Evolutionary conservation across 352 stramenopile genomes (phyloP), one percentile per base, ranked within the genome.

Genomic region (Pythium biforme): DNA sequence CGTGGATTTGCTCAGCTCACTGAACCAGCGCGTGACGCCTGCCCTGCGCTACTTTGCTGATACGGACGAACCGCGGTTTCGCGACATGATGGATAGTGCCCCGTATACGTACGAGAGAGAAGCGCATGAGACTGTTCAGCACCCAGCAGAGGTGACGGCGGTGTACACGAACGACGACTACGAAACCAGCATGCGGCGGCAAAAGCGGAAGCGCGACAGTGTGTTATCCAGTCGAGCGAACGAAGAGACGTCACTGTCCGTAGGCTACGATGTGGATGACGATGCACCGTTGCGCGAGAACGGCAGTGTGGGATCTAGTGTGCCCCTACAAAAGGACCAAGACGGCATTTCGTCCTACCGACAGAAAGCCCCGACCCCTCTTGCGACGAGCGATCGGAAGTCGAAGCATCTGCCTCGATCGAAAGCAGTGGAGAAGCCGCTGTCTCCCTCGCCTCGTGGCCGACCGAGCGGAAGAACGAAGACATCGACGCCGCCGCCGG

Each of bases 1-100:
- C 19, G 83, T 90, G 20, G 59, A 74, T 19, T 56, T 89, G 26
- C 57, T 92, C 31, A 88, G 70, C 43, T 81, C 80, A 41, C 51
- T 92, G 48, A 84, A 88, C 46, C 77, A 87, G 61, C 66, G 78
- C 15, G 60, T 66, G 17, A 66, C 71, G 2, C 46, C 67, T 14
- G 59, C 50, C 1, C 61, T 70, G 46, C 59, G 66, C 4, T 68
- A 60, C 15, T 64, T 72, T 49, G 48, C 59, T 3, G 58, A 66
- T 4, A 17, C 55, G 9, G 59, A 71, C 12, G 64, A 66, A 45
- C 53, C 64, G 0, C 48, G 40, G 4, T 41, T 56, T 39, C 50
- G 34, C 3, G 22, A 66, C 1, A 58, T 54, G 46, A 57, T 57
- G 40, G 50, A 51, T 40, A 34, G n/a, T 19, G 15, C 46, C 1